Percentiles rank a stretch among this genome's conserved stretches.
Evolutionary conservation across 148 eudicot genomes (phyloP).

Genomic region (Hydrangea macrophylla): DNA sequence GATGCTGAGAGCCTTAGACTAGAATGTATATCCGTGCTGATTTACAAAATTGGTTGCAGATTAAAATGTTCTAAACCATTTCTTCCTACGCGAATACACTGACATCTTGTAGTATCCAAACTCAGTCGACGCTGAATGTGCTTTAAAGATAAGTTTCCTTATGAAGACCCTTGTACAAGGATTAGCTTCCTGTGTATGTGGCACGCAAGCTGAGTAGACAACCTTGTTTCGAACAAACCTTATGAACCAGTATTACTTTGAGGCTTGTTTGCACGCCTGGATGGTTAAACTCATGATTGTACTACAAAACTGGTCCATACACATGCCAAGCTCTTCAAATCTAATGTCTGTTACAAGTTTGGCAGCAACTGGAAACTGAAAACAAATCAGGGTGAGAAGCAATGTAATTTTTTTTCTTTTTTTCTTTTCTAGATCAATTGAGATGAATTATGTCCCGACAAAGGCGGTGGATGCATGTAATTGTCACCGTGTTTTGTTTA

Average conservation of each 20-base stretch:
- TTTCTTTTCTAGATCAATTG: no score
- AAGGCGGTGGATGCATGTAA: no score
- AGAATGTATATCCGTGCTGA: no score
- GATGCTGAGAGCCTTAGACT: no score
- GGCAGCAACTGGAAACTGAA: no score
- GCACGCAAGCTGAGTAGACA: not conserved
- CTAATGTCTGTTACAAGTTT: no score
- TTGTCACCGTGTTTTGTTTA: no score
- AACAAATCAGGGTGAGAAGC: no score
- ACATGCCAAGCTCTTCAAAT: no score
- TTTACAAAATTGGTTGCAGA: not conserved
- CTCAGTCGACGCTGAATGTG: not conserved
- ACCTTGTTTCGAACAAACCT: not conserved
- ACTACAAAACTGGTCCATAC: not conserved
- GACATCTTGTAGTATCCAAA: not conserved
- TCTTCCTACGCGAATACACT: not conserved
- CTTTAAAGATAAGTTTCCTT: no score
- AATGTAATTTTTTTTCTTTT: no score
- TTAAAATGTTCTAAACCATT: not conserved
- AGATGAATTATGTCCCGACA: no score
- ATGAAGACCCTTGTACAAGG: not conserved
- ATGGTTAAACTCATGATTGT: not conserved
- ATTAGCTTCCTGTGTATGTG: not conserved
- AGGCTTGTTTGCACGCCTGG: not conserved
- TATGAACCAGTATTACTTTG: not conserved